These are phyloP conservation scores for Rubia yunnanensis DNA, from an alignment of 257 asterid species.

Conservation along the genomic window DNA sequence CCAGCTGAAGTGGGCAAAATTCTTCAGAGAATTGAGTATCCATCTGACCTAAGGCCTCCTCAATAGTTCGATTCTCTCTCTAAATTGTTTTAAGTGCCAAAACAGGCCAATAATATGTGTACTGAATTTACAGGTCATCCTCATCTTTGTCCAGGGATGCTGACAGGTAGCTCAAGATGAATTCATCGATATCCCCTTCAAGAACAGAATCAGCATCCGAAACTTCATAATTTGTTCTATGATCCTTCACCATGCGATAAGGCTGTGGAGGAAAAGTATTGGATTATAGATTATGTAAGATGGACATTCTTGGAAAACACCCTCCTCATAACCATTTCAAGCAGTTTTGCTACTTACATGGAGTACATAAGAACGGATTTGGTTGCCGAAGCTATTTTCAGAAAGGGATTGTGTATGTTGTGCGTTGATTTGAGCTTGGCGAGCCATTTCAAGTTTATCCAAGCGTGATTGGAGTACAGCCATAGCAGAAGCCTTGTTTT, in stretches of 20 bases:
- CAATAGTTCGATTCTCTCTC: not conserved
- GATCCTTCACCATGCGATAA: constrained; percentile 96
- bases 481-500: constrained; percentile 91
- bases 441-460: constrained; percentile 84
- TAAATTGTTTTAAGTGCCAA: not conserved
- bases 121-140: constrained; percentile 19
- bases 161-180: constrained; percentile 72
- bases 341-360: constrained; percentile 45
- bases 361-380: constrained; percentile 83
- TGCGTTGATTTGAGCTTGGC: constrained; percentile 70
- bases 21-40: not conserved
- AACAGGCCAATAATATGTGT: not conserved
- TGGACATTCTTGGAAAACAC: not conserved
- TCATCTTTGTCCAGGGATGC: constrained; percentile 64
- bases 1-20: not conserved
- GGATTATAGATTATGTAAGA: not conserved
- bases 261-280: constrained; percentile 47
- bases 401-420: constrained; percentile 84
- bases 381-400: constrained; percentile 88
- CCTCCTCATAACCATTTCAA: not conserved
- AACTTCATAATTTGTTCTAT: constrained; percentile 81
- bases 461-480: constrained; percentile 92
- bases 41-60: not conserved
- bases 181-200: constrained; percentile 77
- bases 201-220: constrained; percentile 89